These are phyloP conservation scores for Alternaria hordeiaustralica DNA, from an alignment of 2,329 filamentous ascomycete genomes.

Conservation along the genomic window DNA sequence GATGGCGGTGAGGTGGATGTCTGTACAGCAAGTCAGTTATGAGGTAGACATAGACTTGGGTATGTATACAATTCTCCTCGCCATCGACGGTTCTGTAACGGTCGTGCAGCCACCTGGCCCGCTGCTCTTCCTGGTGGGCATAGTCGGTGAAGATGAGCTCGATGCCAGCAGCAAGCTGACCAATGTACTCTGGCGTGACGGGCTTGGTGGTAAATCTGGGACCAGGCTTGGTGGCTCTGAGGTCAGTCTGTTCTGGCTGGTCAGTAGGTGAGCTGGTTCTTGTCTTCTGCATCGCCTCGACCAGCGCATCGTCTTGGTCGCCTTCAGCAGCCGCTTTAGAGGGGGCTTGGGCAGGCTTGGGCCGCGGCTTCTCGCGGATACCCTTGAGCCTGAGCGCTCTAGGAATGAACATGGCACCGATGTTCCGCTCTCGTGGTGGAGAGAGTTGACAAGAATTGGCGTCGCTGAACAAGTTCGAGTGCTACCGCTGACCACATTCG, in stretches of 20 bases:
- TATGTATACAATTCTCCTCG: constrained; percentile 31
- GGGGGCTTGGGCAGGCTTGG: constrained; percentile 5
- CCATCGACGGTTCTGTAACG: constrained; percentile 33
- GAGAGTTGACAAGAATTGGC: neutral
- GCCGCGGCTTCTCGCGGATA: constrained; percentile 26
- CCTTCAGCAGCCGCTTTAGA: constrained; percentile 1
- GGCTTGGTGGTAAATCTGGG: constrained; percentile 28
- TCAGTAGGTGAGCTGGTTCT: constrained; percentile 28
- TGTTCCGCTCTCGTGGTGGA: neutral
- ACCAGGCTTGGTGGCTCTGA: constrained; percentile 16
- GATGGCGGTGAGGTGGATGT: constrained; percentile 42
- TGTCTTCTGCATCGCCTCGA: constrained; percentile 32
- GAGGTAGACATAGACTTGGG: neutral
- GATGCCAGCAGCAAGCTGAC: constrained; percentile 38
- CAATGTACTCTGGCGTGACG: constrained; percentile 36
- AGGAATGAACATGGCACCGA: constrained; percentile 41
- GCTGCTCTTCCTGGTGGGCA: constrained; percentile 38
- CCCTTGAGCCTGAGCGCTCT: constrained; percentile 43
- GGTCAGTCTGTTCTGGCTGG: constrained; percentile 13
- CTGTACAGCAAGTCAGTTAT: constrained; percentile 19
- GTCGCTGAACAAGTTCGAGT: neutral
- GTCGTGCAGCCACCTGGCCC: constrained; percentile 34
- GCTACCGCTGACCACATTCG: neutral
- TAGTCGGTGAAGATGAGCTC: constrained; percentile 47
- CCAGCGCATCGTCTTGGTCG: constrained; percentile 30